These are phyloP conservation scores for Cryoendolithus antarcticus DNA, from an alignment of 2,329 filamentous ascomycete species.

Conservation along the genomic window DNA sequence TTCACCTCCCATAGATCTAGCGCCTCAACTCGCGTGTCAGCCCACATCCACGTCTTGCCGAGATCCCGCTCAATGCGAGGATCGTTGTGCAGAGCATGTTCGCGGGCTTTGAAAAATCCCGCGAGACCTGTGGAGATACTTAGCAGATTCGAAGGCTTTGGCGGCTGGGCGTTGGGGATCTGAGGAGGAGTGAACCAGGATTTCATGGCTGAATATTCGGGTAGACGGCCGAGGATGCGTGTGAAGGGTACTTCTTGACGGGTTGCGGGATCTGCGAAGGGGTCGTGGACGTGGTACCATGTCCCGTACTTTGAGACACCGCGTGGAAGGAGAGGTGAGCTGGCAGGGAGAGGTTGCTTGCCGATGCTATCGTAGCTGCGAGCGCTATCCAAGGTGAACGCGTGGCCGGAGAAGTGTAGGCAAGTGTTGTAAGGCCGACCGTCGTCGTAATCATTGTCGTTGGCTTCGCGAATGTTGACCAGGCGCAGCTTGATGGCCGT, in stretches of 20 bases:
- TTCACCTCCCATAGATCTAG: conserved; percentile 45
- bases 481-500: conserved; percentile 41
- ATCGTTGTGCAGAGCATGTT: conserved; percentile 35
- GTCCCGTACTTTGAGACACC: conserved; percentile 34
- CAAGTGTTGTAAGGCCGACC: conserved; percentile 32
- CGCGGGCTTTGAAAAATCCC: conserved; percentile 34
- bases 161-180: neutral
- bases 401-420: conserved; percentile 38
- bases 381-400: conserved; percentile 30
- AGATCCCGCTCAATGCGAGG: conserved; percentile 29
- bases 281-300: conserved; percentile 40
- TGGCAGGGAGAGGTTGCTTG: conserved; percentile 13
- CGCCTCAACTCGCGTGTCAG: conserved; percentile 42
- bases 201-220: conserved; percentile 38
- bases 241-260: conserved; percentile 34
- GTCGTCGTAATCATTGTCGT: conserved; percentile 34
- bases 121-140: conserved; percentile 26
- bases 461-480: conserved; percentile 34
- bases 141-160: neutral
- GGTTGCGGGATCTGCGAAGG: conserved; percentile 26
- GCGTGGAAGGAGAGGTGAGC: conserved; percentile 26
- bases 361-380: conserved; percentile 21
- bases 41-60: conserved; percentile 44
- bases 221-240: conserved; percentile 42
- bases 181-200: conserved; percentile 28